Evolutionary conservation across 352 stramenopile genomes (phyloP), one percentile per base, ranked within the genome.

Genomic region (Phytophthora boehmeriae): DNA sequence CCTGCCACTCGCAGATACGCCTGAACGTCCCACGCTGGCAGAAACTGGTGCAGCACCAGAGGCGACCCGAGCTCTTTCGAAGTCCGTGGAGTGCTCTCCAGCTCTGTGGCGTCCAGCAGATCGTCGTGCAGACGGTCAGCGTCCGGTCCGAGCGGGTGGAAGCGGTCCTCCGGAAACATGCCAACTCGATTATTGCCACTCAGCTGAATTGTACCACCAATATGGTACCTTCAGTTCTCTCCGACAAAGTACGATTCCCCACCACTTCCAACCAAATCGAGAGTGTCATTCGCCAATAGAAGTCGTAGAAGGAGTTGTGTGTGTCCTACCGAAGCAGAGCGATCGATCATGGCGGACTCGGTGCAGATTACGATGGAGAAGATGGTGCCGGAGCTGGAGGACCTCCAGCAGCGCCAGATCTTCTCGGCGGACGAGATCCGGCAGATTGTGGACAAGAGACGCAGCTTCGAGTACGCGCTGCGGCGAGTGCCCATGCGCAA

Each of bases 301-400:
- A 32, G 13, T 41, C 27, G 5, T 16, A 25, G 27, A 46, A 25
- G 16, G 17, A 23, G 22, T 32, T 36, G 41, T 16, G n/a, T 17
- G 19, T 13, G 19, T 32, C 23, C 27, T 2, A 28, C 19, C 19
- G 27, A 23, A 5, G 5, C 28, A 53, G n/a, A n/a, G n/a, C n/a
- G n/a, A n/a, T n/a, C 56, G 43, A 49, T 20, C 54, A 98, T 98
- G 93, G 93, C 92, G 70, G 93, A 98, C 75, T 92, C 78, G 50
- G 92, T 98, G 65, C 92, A 98, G 72, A 84, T 96, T 54, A 70
- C 91, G 59, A 95, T 98, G 85, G 93, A 98, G 76, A 89, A 93
- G 63, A 98, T 97, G 90, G 89, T 98, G 62, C 88, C 90, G 49
- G 93, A 97, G 73, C 91, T 98, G 50, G 92, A 98, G 72, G 93